A percentile compares a stretch with the other conserved stretches of the same genome.
These are phyloP conservation scores for Trypanosoma mega DNA, from an alignment of 208 protist species.

Conservation along the genomic window DNA sequence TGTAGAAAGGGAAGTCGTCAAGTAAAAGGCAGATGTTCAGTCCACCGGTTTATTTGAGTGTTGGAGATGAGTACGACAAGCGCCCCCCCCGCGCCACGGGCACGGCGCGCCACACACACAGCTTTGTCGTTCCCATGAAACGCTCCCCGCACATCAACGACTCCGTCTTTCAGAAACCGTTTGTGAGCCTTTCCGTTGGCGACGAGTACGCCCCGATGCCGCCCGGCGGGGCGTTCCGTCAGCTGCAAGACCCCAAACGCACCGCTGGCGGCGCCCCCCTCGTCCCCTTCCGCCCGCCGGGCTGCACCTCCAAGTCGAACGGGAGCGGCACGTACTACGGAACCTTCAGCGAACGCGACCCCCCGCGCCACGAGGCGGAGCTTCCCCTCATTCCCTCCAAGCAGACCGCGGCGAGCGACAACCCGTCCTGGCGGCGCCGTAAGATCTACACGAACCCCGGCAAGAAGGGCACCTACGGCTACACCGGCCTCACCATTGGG, in stretches of 20 bases:
- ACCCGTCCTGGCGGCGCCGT: slow-evolving; percentile 26
- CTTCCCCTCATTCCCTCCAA: slow-evolving; percentile 54
- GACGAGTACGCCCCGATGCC: slow-evolving; percentile 63
- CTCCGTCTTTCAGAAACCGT: slow-evolving; percentile 60
- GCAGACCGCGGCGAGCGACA: slow-evolving; percentile 18
- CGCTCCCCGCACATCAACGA: slow-evolving; percentile 75
- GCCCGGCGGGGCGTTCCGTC: slow-evolving; percentile 47
- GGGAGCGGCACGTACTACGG: slow-evolving; percentile 90
- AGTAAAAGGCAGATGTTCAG: slow-evolving; percentile 88
- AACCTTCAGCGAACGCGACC: slow-evolving; percentile 75
- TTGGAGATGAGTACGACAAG: slow-evolving; percentile 93
- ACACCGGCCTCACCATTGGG: slow-evolving; percentile 77
- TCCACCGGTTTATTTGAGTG: slow-evolving; percentile 66
- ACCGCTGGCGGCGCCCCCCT: neutral
- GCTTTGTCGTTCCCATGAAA: slow-evolving; percentile 75
- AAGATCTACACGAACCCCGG: slow-evolving; percentile 82
- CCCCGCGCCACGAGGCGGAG: slow-evolving; percentile 80
- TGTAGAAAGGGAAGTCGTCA: too few relatives aligned
- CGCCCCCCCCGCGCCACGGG: slow-evolving; percentile 11
- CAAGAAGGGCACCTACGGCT: slow-evolving; percentile 91
- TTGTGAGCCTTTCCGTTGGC: slow-evolving; percentile 71
- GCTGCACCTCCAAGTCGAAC: slow-evolving; percentile 65
- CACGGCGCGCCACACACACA: slow-evolving; percentile 17
- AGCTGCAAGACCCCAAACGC: slow-evolving; percentile 16
- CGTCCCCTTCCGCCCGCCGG: slow-evolving; percentile 59